Evolutionary conservation across 2,329 filamentous ascomycete genomes (phyloP).

Genomic region (Myriangium duriaei): DNA sequence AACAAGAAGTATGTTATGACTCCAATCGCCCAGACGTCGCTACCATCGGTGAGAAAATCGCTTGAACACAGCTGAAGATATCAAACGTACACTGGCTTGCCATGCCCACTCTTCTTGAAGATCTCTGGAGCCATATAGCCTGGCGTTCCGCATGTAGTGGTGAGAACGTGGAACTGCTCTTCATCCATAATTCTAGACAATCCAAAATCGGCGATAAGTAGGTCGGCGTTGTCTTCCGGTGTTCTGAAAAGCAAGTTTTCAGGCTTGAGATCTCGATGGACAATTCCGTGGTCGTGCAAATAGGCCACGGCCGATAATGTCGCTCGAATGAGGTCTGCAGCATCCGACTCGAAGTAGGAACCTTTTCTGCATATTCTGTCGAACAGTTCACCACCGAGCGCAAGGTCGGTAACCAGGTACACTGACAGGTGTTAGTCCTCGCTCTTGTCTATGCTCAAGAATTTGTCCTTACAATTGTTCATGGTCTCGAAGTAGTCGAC

Average conservation of each 20-base stretch:
- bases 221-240: slow-evolving; percentile 92
- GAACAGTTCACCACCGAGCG: slow-evolving; percentile 90
- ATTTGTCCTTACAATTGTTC: slow-evolving; percentile 66
- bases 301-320: slow-evolving; percentile 97
- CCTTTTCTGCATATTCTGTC: slow-evolving; percentile 98
- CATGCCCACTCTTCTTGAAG: slow-evolving; percentile 96
- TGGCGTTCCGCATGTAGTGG: slow-evolving; percentile 92
- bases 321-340: slow-evolving; percentile 85
- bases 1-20: slow-evolving; percentile 98
- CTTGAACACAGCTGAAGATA: no score
- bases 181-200: slow-evolving; percentile 97
- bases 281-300: slow-evolving; percentile 95
- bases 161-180: slow-evolving; percentile 93
- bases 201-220: slow-evolving; percentile 94
- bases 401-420: slow-evolving; percentile 93
- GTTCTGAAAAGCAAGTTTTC: slow-evolving; percentile 96
- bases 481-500: slow-evolving; percentile 99
- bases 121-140: slow-evolving; percentile 99
- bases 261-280: slow-evolving; percentile 93
- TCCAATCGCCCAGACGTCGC: slow-evolving; percentile 92
- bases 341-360: slow-evolving; percentile 95
- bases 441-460: neutral
- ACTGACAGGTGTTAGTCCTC: slow-evolving; percentile 33
- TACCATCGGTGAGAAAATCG: slow-evolving; percentile 19
- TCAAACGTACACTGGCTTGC: slow-evolving; percentile 79